These are phyloP conservation scores for Lentinula sp. DNA, from an alignment of 768 basidiomycete species.

Conservation along the genomic window DNA sequence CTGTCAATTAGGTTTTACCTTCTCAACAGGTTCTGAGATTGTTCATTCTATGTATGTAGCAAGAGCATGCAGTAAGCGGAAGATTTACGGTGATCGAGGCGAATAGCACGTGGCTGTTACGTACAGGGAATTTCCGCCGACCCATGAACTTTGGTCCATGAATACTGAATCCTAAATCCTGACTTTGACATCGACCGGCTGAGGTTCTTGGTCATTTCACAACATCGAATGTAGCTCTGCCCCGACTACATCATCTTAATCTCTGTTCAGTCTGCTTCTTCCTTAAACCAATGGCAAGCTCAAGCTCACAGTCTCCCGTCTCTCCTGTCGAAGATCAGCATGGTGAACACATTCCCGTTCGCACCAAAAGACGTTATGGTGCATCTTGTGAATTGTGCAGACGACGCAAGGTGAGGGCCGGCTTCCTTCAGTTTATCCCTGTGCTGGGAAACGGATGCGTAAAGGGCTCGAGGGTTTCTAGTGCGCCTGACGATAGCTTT, in stretches of 20 bases:
- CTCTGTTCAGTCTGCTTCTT: not conserved
- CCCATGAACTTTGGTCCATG: too few relatives aligned
- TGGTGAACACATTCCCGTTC: slow-evolving; percentile 2
- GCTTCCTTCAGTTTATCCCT: not conserved
- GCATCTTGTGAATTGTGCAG: slow-evolving; percentile 8
- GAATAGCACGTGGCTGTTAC: not conserved
- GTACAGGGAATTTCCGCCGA: not conserved
- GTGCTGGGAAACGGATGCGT: not conserved
- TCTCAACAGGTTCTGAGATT: not conserved
- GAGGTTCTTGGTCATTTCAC: not conserved
- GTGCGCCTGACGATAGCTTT: not conserved
- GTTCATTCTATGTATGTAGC: too few relatives aligned
- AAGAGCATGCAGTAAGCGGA: too few relatives aligned
- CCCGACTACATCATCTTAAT: not conserved
- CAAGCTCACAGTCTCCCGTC: slow-evolving; percentile 3
- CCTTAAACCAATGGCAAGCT: slow-evolving; percentile 1
- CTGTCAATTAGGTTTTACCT: not conserved
- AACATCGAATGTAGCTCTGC: not conserved
- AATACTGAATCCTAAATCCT: not conserved
- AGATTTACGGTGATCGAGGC: not conserved
- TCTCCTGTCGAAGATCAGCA: not conserved
- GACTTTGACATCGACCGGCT: not conserved
- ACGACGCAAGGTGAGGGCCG: not conserved
- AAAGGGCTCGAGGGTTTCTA: not conserved
- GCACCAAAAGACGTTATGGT: slow-evolving; percentile 9